Conservation (phyloP, 768 basidiomycete genomes). For the Lactifluus pinguis region DNA sequence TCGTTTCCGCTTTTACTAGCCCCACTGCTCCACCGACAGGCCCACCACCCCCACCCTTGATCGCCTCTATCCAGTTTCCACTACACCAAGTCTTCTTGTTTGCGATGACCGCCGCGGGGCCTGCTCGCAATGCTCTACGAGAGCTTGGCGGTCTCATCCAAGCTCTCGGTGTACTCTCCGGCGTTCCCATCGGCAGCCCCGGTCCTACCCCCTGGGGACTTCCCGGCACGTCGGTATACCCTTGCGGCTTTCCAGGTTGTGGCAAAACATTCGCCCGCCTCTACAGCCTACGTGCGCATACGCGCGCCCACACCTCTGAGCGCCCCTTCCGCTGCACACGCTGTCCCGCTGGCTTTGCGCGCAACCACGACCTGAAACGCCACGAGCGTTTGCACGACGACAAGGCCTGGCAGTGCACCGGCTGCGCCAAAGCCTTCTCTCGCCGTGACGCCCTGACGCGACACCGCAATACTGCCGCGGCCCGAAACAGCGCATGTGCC, state of each 20-base stretch:
- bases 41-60: slow-evolving; percentile 44
- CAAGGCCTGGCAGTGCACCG: slow-evolving; percentile 64
- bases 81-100: slow-evolving; percentile 76
- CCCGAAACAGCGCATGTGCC: slow-evolving; percentile 44
- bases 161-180: slow-evolving; percentile 71
- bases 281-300: slow-evolving; percentile 62
- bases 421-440: slow-evolving; percentile 67
- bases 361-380: slow-evolving; percentile 76
- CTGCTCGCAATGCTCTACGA: slow-evolving; percentile 50
- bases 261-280: slow-evolving; percentile 61
- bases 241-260: slow-evolving; percentile 60
- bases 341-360: slow-evolving; percentile 69
- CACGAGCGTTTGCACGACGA: slow-evolving; percentile 64
- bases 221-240: slow-evolving; percentile 64
- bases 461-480: slow-evolving; percentile 52
- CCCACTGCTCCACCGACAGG: slow-evolving; percentile 3
- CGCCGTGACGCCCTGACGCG: slow-evolving; percentile 73
- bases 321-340: slow-evolving; percentile 55
- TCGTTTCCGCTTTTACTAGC: slow-evolving; percentile 39
- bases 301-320: slow-evolving; percentile 53
- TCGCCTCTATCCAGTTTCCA: slow-evolving; percentile 62
- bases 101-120: slow-evolving; percentile 49
- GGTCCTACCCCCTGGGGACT: slow-evolving; percentile 25
- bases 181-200: slow-evolving; percentile 51
- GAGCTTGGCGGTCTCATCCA: slow-evolving; percentile 78